Evolutionary conservation across 495 filamentous ascomycete genomes (phyloP).

Genomic region (Annulohypoxylon nitens): DNA sequence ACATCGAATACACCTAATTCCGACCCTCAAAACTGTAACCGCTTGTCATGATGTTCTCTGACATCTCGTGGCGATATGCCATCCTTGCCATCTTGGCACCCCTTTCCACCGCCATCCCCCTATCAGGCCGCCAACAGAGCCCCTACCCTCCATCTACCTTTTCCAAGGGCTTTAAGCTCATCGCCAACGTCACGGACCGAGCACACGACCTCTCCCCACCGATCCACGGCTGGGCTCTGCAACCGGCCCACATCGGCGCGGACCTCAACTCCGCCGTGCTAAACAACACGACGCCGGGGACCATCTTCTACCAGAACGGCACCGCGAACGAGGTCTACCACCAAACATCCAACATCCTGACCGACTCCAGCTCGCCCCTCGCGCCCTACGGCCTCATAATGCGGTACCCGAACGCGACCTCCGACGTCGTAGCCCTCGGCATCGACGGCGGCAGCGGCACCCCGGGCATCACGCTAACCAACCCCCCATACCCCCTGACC

Average conservation of each 20-base stretch:
- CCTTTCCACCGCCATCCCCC: conserved; percentile 6
- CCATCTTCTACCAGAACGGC: conserved; percentile 56
- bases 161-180: conserved; percentile 51
- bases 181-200: conserved; percentile 49
- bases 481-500: conserved; percentile 33
- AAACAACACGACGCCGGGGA: conserved; percentile 38
- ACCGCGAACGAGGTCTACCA: conserved; percentile 44
- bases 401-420: conserved; percentile 29
- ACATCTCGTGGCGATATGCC: neutral
- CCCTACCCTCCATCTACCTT: conserved; percentile 21
- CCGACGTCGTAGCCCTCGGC: conserved; percentile 24
- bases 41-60: conserved; percentile 2
- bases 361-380: conserved; percentile 49
- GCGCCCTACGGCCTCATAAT: conserved; percentile 49
- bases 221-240: conserved; percentile 44
- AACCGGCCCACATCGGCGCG: conserved; percentile 49
- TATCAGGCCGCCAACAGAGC: conserved; percentile 6
- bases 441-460: conserved; percentile 48
- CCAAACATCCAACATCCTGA: conserved; percentile 45
- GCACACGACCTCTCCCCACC: conserved; percentile 45
- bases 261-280: conserved; percentile 50
- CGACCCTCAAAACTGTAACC: neutral
- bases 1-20: neutral
- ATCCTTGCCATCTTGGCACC: conserved; percentile 13
- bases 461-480: conserved; percentile 36